A percentile compares a stretch with the other conserved stretches of the same genome.
These are phyloP conservation scores for Boletus tomentosulus DNA, from an alignment of 768 basidiomycete species.

Conservation along the genomic window DNA sequence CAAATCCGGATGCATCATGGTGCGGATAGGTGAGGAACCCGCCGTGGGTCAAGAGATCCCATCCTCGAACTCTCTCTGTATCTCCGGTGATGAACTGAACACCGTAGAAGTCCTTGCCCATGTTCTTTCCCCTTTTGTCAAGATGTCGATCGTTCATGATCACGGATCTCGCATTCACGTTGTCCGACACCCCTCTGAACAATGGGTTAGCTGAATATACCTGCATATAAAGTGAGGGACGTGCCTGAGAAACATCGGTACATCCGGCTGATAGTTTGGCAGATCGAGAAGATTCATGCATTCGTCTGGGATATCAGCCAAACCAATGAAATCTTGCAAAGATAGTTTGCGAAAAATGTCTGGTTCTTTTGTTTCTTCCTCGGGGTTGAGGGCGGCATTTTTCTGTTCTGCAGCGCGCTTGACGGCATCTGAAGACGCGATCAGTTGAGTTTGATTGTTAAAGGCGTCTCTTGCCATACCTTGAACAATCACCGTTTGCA, in stretches of 20 bases:
- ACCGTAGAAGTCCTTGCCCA: background rate
- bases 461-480: too few relatives aligned
- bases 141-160: background rate
- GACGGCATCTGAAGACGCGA: too few relatives aligned
- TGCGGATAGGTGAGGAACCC: constrained; percentile 2
- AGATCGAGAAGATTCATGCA: constrained; percentile 4
- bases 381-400: background rate
- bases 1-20: background rate
- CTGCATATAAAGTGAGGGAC: background rate
- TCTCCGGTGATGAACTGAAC: background rate
- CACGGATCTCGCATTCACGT: background rate
- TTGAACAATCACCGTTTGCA: too few relatives aligned
- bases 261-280: background rate
- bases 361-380: too few relatives aligned
- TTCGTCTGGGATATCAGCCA: too few relatives aligned
- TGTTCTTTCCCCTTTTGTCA: background rate
- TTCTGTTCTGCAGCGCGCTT: too few relatives aligned
- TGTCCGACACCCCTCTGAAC: background rate
- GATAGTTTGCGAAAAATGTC: background rate
- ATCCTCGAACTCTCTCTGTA: background rate
- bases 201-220: background rate
- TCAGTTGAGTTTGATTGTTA: too few relatives aligned
- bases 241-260: background rate
- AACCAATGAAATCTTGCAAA: background rate
- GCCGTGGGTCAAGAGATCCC: constrained; percentile 2